Conservation (phyloP, 768 basidiomycete genomes). For the Mycena galopus region DNA sequence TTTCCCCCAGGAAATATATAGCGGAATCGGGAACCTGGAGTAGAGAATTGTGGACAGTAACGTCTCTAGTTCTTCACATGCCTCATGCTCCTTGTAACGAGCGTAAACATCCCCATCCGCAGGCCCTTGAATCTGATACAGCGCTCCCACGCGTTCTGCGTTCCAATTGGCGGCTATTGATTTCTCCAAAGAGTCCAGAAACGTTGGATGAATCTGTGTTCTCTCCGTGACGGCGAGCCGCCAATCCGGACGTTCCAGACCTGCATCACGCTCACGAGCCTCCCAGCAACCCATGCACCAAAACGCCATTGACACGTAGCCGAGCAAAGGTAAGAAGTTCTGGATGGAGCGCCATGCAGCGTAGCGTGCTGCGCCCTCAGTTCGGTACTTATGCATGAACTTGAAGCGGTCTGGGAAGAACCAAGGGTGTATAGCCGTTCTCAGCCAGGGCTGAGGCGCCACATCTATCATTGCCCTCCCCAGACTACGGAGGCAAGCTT, state of each 20-base stretch:
- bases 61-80: not conserved
- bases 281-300: not conserved
- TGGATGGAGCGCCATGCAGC: not conserved
- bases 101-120: no score
- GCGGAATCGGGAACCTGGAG: not conserved
- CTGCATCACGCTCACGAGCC: not conserved
- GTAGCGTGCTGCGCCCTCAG: not conserved
- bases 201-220: not conserved
- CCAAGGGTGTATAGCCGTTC: not conserved
- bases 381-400: not conserved
- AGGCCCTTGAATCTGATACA: not conserved
- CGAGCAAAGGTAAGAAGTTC: slow-evolving; percentile 7
- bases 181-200: not conserved
- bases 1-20: slow-evolving; percentile 16
- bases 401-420: slow-evolving; percentile 14
- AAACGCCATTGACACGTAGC: slow-evolving; percentile 9
- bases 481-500: not conserved
- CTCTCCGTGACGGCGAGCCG: not conserved
- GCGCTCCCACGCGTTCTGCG: not conserved
- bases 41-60: not conserved
- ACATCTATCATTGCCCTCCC: not conserved
- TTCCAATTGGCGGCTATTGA: not conserved
- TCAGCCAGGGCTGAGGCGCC: not conserved
- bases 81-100: not conserved
- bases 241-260: not conserved